Conservation (phyloP, 2,329 filamentous ascomycete genomes). For the Aureobasidium sp. region DNA sequence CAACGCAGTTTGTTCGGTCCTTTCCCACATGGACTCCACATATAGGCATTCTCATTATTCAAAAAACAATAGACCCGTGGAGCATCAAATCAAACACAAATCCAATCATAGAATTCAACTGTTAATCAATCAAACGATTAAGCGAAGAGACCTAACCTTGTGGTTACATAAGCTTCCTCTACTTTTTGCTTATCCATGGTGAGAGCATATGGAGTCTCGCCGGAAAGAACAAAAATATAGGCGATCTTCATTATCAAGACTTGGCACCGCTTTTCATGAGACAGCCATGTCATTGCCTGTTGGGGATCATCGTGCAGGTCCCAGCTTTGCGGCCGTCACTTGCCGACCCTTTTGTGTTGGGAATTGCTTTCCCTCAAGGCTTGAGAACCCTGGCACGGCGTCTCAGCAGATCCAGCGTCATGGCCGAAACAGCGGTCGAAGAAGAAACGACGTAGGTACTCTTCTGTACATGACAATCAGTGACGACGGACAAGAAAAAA, state of each 20-base stretch:
- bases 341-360: constrained; percentile 6
- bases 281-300: constrained; percentile 7
- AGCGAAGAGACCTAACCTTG: background rate
- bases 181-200: background rate
- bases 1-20: background rate
- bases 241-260: constrained; percentile 1
- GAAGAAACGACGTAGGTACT: background rate
- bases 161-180: background rate
- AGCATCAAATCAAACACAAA: background rate
- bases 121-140: background rate
- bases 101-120: background rate
- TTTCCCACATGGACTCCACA: background rate
- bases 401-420: background rate
- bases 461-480: background rate
- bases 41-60: background rate
- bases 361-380: background rate
- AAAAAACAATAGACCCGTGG: constrained; percentile 1
- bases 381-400: background rate
- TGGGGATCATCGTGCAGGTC: background rate
- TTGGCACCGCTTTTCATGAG: constrained; percentile 4
- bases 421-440: background rate
- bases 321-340: background rate
- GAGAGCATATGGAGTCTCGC: background rate
- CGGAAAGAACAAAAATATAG: background rate
- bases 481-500: background rate